Evolutionary conservation across 2,329 filamentous ascomycete species (phyloP).

Genomic region (Monilinia fructicola): DNA sequence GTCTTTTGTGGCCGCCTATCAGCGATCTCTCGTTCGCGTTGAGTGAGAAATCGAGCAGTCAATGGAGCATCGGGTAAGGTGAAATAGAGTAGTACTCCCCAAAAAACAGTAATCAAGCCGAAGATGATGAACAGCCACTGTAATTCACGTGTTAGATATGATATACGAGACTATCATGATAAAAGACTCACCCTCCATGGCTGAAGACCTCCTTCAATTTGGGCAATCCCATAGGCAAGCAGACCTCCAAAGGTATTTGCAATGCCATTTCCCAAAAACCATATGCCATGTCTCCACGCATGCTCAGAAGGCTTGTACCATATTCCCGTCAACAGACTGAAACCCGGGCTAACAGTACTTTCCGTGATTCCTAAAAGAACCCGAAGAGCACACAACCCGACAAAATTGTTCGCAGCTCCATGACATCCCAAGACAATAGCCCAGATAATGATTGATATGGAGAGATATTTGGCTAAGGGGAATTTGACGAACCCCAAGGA

Average conservation of each 20-base stretch:
- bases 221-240: slow-evolving; percentile 41
- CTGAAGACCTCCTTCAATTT: slow-evolving; percentile 29
- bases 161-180: background rate
- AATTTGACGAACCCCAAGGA: slow-evolving; percentile 41
- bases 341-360: slow-evolving; percentile 39
- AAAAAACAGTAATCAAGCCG: slow-evolving; percentile 36
- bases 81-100: slow-evolving; percentile 44
- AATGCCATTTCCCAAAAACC: slow-evolving; percentile 35
- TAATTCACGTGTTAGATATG: background rate
- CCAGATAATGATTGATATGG: slow-evolving; percentile 62
- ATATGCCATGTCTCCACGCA: slow-evolving; percentile 23
- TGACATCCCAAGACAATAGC: slow-evolving; percentile 48
- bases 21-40: slow-evolving; percentile 18
- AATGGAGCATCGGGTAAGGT: slow-evolving; percentile 52
- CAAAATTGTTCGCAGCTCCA: slow-evolving; percentile 29
- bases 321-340: slow-evolving; percentile 41
- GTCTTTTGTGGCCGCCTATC: slow-evolving; percentile 23
- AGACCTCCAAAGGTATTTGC: slow-evolving; percentile 40
- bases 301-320: slow-evolving; percentile 33
- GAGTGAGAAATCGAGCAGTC: slow-evolving; percentile 39
- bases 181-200: slow-evolving; percentile 28
- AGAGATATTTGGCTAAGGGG: slow-evolving; percentile 57
- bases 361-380: slow-evolving; percentile 38
- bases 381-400: slow-evolving; percentile 31
- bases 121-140: slow-evolving; percentile 30